A percentile compares a stretch with the other conserved stretches of the same genome.
phyloP scores from a whole-genome alignment of 257 asterid genomes.

The Solanum boliviense region DNA sequence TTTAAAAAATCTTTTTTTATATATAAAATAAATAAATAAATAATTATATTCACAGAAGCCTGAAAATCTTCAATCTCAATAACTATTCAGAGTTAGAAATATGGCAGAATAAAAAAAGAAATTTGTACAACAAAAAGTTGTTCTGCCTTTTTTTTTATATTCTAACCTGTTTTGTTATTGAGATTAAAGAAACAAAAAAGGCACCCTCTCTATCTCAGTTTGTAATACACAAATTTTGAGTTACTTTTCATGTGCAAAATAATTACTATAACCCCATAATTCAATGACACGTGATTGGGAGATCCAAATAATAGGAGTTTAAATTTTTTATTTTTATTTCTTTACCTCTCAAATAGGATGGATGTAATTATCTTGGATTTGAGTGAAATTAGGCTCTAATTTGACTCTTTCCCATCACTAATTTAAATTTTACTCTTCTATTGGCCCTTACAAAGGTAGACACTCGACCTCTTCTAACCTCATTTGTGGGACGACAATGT shows the following conservation, averaged over 20 bases:
- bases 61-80: not conserved
- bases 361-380: conserved; percentile 17
- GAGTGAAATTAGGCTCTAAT: conserved; percentile 41
- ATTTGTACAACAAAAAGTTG: not conserved
- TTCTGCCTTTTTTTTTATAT: not conserved
- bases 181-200: conserved; percentile 15
- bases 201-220: conserved; percentile 5
- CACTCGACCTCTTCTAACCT: not conserved
- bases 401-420: conserved; percentile 17
- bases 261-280: conserved; percentile 7
- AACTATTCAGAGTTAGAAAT: not conserved
- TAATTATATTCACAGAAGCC: not conserved
- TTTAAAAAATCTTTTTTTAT: too few species aligned
- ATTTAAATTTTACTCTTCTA: not conserved
- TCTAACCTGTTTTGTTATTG: conserved; percentile 21
- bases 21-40: not conserved
- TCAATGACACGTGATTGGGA: conserved; percentile 47
- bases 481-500: not conserved
- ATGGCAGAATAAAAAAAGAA: not conserved
- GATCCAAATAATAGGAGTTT: conserved; percentile 33
- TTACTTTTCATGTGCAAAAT: conserved; percentile 7
- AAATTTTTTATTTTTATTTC: conserved; percentile 4
- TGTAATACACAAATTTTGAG: not conserved
- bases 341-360: conserved; percentile 11
- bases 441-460: not conserved